Conservation (phyloP, 371 early-diverging fungal species). For the Actinomucor elegans region DNA sequence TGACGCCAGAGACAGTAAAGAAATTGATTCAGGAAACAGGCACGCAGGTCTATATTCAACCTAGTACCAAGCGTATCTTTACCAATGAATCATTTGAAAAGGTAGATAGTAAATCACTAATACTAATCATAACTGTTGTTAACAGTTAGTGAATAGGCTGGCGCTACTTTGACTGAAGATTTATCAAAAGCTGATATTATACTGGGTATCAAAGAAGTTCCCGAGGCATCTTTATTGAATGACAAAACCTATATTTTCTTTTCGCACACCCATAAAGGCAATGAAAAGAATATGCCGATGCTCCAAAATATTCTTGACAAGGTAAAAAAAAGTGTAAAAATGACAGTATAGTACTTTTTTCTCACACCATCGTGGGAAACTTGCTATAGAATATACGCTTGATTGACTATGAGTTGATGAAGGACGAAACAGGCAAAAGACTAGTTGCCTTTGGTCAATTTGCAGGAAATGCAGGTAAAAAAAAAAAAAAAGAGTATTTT, state of each 20-base stretch:
- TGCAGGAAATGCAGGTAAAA: slow-evolving; percentile 92
- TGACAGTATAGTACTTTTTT: too few relatives aligned
- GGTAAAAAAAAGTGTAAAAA: too few relatives aligned
- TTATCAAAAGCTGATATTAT: slow-evolving; percentile 88
- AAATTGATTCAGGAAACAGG: slow-evolving; percentile 80
- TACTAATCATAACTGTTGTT: not conserved
- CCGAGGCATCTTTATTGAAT: slow-evolving; percentile 74
- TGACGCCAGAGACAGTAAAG: slow-evolving; percentile 80
- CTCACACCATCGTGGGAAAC: slow-evolving; percentile 23
- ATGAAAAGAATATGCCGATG: slow-evolving; percentile 90
- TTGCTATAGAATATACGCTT: slow-evolving; percentile 76
- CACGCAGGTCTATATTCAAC: slow-evolving; percentile 84
- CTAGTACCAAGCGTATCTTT: slow-evolving; percentile 89
- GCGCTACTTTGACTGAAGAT: slow-evolving; percentile 88
- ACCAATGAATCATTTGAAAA: slow-evolving; percentile 76
- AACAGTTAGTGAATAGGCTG: slow-evolving; percentile 56
- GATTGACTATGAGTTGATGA: slow-evolving; percentile 96
- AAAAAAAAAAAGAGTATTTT: too few relatives aligned
- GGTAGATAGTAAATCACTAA: slow-evolving; percentile 35
- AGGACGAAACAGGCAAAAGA: slow-evolving; percentile 72
- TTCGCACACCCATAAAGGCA: slow-evolving; percentile 98
- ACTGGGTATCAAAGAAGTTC: slow-evolving; percentile 96
- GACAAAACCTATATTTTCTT: slow-evolving; percentile 94
- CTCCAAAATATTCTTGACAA: slow-evolving; percentile 86
- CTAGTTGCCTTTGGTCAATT: slow-evolving; percentile 91